Evolutionary conservation across 306 rosid species (phyloP).

Genomic region (Casuarina glauca): DNA sequence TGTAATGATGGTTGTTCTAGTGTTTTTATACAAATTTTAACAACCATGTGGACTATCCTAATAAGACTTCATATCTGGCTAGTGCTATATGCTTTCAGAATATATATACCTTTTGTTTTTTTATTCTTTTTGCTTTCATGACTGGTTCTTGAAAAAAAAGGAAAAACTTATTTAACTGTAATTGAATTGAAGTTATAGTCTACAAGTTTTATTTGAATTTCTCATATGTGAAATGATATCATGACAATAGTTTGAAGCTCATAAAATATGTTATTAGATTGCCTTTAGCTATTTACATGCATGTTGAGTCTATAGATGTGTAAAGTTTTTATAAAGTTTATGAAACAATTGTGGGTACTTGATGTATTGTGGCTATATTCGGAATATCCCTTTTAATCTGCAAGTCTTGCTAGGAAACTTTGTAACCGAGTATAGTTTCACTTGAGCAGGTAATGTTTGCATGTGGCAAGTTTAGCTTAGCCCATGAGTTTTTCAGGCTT

Average conservation of each 20-base stretch:
- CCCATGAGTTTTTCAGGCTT: slow-evolving; percentile 81
- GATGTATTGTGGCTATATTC: background rate
- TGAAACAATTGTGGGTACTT: background rate
- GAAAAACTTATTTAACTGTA: background rate
- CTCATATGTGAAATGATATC: background rate
- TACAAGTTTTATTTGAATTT: background rate
- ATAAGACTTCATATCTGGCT: background rate
- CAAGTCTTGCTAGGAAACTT: background rate
- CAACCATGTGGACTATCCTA: background rate
- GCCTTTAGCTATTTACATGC: background rate
- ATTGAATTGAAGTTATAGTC: background rate
- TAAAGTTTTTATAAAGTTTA: background rate
- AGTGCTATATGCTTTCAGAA: too few relatives aligned
- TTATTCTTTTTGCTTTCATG: too few relatives aligned
- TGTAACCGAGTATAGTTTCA: slow-evolving; percentile 12
- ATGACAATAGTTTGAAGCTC: background rate
- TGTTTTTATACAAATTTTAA: background rate
- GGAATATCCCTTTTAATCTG: slow-evolving; percentile 11
- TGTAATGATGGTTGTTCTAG: too few relatives aligned
- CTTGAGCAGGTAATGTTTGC: slow-evolving; percentile 84
- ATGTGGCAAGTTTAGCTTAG: slow-evolving; percentile 89
- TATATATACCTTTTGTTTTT: too few relatives aligned
- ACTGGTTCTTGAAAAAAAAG: background rate
- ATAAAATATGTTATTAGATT: background rate
- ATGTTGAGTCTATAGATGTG: background rate